A percentile compares a stretch with the other conserved stretches of the same genome.
phyloP scores from a whole-genome alignment of 805 yeast species.

The Kodamaea sagamina region DNA sequence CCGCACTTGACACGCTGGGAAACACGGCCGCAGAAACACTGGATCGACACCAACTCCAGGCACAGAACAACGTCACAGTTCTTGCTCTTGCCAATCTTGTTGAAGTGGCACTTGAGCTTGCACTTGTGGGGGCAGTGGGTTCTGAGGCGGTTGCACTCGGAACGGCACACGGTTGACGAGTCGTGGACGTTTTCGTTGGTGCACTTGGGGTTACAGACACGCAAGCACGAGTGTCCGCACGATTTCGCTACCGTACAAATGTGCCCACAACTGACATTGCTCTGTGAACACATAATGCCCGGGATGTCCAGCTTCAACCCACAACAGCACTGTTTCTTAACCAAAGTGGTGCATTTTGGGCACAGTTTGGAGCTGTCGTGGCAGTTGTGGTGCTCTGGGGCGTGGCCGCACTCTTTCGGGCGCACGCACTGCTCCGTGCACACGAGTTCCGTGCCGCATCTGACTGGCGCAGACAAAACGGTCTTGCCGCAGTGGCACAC shows the following conservation, averaged over 20 bases:
- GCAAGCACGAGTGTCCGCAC: constrained; percentile 51
- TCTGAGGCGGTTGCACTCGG: constrained; percentile 56
- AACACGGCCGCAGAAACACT: constrained; percentile 68
- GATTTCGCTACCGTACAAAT: constrained; percentile 33
- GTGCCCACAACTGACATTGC: constrained; percentile 61
- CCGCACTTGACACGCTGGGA: constrained; percentile 56
- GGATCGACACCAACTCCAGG: constrained; percentile 47
- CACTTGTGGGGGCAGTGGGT: constrained; percentile 70
- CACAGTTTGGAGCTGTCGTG: constrained; percentile 67
- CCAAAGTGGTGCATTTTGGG: constrained; percentile 71
- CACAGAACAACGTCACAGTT: constrained; percentile 58
- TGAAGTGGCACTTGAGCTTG: constrained; percentile 61
- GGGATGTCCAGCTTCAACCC: constrained; percentile 52
- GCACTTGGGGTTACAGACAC: constrained; percentile 62
- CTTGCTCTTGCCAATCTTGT: constrained; percentile 31
- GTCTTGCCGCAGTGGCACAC: constrained; percentile 82
- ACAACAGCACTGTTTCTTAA: constrained; percentile 62
- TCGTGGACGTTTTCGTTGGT: constrained; percentile 60
- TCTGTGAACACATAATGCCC: constrained; percentile 70
- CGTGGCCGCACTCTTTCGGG: constrained; percentile 67
- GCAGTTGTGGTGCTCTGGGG: constrained; percentile 68
- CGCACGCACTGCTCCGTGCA: constrained; percentile 70
- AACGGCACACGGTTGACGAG: constrained; percentile 49
- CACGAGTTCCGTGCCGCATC: constrained; percentile 71
- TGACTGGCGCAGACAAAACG: constrained; percentile 74